A percentile compares a stretch with the other conserved stretches of the same genome.
phyloP scores from a whole-genome alignment of 2,329 filamentous ascomycete species.

The Apiospora hydei region DNA sequence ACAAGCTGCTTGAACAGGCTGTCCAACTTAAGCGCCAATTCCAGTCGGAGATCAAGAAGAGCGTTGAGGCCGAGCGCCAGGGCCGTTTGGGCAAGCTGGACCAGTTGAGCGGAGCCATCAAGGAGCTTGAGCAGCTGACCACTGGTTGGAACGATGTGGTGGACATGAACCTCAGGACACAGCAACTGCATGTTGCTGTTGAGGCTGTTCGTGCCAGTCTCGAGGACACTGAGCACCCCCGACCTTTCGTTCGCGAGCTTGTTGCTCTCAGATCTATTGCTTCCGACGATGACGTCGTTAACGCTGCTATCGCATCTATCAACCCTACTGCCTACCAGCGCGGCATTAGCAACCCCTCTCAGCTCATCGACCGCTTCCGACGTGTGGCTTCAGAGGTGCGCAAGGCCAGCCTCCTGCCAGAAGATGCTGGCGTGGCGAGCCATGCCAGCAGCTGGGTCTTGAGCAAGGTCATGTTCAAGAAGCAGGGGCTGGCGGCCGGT shows the following conservation, averaged over 20 bases:
- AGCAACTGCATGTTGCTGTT: conserved; percentile 94
- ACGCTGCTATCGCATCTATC: conserved; percentile 95
- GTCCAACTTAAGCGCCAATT: conserved; percentile 88
- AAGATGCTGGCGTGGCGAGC: conserved; percentile 91
- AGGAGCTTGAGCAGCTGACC: conserved; percentile 86
- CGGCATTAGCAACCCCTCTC: conserved; percentile 81
- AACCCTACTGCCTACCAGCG: conserved; percentile 93
- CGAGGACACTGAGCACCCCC: conserved; percentile 74
- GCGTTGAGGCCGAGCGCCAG: conserved; percentile 88
- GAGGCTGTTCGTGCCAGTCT: conserved; percentile 89
- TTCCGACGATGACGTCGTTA: conserved; percentile 82
- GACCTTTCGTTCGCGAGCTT: conserved; percentile 90
- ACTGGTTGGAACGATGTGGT: conserved; percentile 90
- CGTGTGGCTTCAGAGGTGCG: conserved; percentile 90
- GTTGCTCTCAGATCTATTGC: conserved; percentile 94
- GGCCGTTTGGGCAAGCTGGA: conserved; percentile 86
- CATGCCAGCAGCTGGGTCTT: conserved; percentile 90
- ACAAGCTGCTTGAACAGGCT: conserved; percentile 89
- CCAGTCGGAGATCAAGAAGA: conserved; percentile 75
- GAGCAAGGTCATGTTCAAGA: conserved; percentile 96
- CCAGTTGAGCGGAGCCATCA: conserved; percentile 78
- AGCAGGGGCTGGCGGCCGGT: conserved; percentile 82
- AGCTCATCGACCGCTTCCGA: conserved; percentile 94
- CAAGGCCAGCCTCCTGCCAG: conserved; percentile 91
- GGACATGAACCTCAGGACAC: conserved; percentile 88